Evolutionary conservation across 2,329 filamentous ascomycete genomes (phyloP).

Genomic region (Aureobasidium sp.): DNA sequence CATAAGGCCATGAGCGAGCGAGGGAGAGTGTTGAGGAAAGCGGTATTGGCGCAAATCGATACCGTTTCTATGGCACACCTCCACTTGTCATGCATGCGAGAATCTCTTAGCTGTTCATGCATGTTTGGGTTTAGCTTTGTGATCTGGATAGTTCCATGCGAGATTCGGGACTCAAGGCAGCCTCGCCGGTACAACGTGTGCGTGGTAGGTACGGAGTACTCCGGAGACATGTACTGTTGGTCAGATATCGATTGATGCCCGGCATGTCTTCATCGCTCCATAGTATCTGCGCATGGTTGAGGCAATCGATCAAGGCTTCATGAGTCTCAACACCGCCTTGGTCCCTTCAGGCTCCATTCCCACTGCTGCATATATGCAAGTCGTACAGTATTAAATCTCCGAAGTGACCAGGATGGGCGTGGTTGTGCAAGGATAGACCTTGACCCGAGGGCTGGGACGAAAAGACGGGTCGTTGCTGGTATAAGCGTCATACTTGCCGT

Average conservation of each 20-base stretch:
- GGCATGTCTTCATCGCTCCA: neutral
- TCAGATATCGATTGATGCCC: neutral
- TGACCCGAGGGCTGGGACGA: neutral
- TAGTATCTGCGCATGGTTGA: neutral
- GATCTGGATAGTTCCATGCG: neutral
- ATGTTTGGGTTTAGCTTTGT: neutral
- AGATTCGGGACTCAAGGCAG: neutral
- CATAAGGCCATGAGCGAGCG: neutral
- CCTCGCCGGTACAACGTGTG: neutral
- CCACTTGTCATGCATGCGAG: constrained; percentile 1
- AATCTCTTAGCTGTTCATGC: constrained; percentile 6
- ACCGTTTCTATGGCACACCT: constrained; percentile 6
- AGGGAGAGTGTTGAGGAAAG: neutral
- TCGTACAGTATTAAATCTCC: constrained; percentile 2
- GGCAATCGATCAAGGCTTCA: neutral
- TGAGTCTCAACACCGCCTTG: neutral
- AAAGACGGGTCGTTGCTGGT: neutral
- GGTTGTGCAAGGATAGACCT: constrained; percentile 1
- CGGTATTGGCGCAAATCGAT: neutral
- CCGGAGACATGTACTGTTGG: neutral
- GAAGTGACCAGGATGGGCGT: neutral
- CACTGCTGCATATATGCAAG: neutral
- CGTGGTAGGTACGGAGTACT: neutral
- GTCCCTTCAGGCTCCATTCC: neutral
- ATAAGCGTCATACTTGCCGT: constrained; percentile 3